These are phyloP conservation scores for Tephrocybe sp. DNA, from an alignment of 768 basidiomycete species.

Conservation along the genomic window DNA sequence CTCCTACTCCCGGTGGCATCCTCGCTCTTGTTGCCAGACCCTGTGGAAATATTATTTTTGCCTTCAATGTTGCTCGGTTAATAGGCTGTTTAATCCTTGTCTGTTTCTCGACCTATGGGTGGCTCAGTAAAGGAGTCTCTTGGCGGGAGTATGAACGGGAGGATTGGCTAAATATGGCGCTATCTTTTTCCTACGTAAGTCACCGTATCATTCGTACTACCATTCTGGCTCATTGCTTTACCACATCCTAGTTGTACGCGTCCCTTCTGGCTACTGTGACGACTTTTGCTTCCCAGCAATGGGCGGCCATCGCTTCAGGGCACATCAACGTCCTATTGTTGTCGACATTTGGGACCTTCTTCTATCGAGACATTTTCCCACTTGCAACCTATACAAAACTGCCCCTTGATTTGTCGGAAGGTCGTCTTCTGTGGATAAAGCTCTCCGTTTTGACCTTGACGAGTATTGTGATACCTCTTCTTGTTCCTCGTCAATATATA, in stretches of 20 bases:
- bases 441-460: slow-evolving; percentile 42
- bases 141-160: not conserved
- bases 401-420: slow-evolving; percentile 49
- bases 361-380: slow-evolving; percentile 61
- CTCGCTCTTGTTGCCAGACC: slow-evolving; percentile 37
- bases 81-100: slow-evolving; percentile 46
- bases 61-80: slow-evolving; percentile 44
- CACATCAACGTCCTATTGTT: slow-evolving; percentile 51
- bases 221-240: not conserved
- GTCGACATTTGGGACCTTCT: slow-evolving; percentile 45
- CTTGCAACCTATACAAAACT: slow-evolving; percentile 48
- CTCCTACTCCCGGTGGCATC: slow-evolving; percentile 26
- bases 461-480: slow-evolving; percentile 48
- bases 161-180: slow-evolving; percentile 29
- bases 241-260: slow-evolving; percentile 39
- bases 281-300: slow-evolving; percentile 33
- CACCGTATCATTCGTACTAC: not conserved
- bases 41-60: slow-evolving; percentile 47
- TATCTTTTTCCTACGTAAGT: slow-evolving; percentile 32
- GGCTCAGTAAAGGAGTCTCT: not conserved
- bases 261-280: slow-evolving; percentile 42
- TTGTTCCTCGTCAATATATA: slow-evolving; percentile 54
- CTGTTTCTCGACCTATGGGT: slow-evolving; percentile 42
- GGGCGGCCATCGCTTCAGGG: slow-evolving; percentile 34
- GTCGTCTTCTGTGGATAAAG: slow-evolving; percentile 52